Evolutionary conservation across 2,329 filamentous ascomycete species (phyloP), one percentile per base, ranked within the genome.

Genomic region (Colletotrichum tofieldiae): DNA sequence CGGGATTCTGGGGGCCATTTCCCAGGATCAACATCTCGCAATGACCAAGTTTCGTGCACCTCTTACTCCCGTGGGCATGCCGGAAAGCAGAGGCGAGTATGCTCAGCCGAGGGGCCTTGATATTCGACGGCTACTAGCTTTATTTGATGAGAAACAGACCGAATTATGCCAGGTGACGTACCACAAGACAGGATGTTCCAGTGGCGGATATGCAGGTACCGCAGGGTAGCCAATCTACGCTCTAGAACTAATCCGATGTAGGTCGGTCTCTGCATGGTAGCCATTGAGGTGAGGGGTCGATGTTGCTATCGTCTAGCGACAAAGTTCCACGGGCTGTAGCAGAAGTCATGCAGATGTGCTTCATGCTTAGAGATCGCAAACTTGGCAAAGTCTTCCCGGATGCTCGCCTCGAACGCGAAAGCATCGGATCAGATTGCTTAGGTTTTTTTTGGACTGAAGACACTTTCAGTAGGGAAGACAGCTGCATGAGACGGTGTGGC

Each of bases 41-140:
- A 52, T 9, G 29, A 64, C 29, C 49, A 47, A 45, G 69, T 72
- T 72, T 72, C 69, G 58, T 45, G 52, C 58, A 65, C 43, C 52
- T 51, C 58, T 29, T 56, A 54, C 41, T 59, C 20, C 29, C 32
- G 29, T 39, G 65, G 56, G 26, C 29, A 14, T 37, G 23, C 49
- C 20, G 65, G 37, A 45, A 67, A 61, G 8, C 43, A 16, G 47
- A 63, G 49, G 23, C 47, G 56, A 67, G 39, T 20, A 49, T 55
- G 18, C 5, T 23, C 45, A 39, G 41, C 52, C 20, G 18, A 39
- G 37, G n/a, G 47, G 37, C 12, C 14, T 23, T 37, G n/a, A n/a
- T 26, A 20, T 16, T 26, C 20, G 26, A 41, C 39, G 23, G 18
- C n/a, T 20, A 29, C 23, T 52, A 37, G 41, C 43, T 43, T 32